Evolutionary conservation across 139 green algal species (phyloP).

Genomic region (Axilococcus clingmanii): DNA sequence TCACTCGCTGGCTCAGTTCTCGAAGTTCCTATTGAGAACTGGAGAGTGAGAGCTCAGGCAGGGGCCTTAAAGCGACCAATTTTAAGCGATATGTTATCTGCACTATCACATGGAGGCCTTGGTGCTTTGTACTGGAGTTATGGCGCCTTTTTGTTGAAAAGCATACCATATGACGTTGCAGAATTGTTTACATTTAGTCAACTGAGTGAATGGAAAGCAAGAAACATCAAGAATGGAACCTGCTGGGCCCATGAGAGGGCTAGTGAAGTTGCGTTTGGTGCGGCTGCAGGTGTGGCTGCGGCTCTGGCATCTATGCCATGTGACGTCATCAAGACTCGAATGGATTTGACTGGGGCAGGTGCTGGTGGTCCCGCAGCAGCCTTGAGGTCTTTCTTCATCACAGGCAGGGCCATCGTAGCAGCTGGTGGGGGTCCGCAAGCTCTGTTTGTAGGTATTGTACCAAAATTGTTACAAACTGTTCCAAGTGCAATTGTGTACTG

Average conservation of each 20-base stretch:
- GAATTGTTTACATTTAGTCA: slow-evolving; percentile 46
- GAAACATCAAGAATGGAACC: too few species aligned
- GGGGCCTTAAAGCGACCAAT: slow-evolving; percentile 31
- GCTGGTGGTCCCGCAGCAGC: not conserved
- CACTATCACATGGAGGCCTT: slow-evolving; percentile 16
- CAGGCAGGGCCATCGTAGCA: slow-evolving; percentile 23
- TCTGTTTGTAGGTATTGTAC: slow-evolving; percentile 52
- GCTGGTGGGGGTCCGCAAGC: slow-evolving; percentile 29
- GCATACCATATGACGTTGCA: slow-evolving; percentile 50
- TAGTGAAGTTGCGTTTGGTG: slow-evolving; percentile 26
- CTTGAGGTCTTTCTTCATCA: slow-evolving; percentile 25
- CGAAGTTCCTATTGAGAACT: slow-evolving; percentile 54
- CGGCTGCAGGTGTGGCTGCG: slow-evolving; percentile 39
- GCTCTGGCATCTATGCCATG: slow-evolving; percentile 60
- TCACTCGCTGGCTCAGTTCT: slow-evolving; percentile 16
- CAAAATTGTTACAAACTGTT: slow-evolving; percentile 37
- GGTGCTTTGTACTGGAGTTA: slow-evolving; percentile 48
- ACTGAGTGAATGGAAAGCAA: slow-evolving; percentile 17
- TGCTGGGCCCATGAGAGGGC: too few species aligned
- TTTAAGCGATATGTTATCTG: slow-evolving; percentile 35
- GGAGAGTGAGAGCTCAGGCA: slow-evolving; percentile 43
- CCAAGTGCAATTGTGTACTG: slow-evolving; percentile 40
- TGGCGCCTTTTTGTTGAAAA: slow-evolving; percentile 52
- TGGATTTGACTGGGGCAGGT: slow-evolving; percentile 24
- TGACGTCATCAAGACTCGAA: slow-evolving; percentile 54